Base-by-base conservation (phyloP, 2,329 filamentous ascomycete genomes). In the Cladosporium sp. region DNA sequence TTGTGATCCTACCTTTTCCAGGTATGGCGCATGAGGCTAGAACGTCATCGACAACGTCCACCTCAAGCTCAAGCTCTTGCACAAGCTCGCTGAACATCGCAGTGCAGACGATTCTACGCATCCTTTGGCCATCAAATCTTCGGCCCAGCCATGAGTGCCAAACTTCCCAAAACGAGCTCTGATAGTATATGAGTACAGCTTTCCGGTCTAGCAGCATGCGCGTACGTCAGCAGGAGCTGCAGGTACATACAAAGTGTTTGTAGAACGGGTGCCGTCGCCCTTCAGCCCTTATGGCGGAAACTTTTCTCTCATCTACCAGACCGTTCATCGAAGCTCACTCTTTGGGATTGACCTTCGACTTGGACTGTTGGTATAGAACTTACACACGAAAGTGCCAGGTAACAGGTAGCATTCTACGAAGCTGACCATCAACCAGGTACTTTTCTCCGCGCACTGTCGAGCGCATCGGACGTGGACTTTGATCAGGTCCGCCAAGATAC, bases 1-100 rank as follows among this genome's bases (percentile, higher is more conserved):
- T 32, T 34, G 10, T 55, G 30, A n/a, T 55, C 10, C 52, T 55
- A 55, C 52, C 52, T 55, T 6, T n/a, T 55, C 28, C 18, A 34
- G 52, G n/a, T 10, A 34, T 34, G 14, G 52, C 26, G 52, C 6
- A 12, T 55, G 30, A 34, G 32, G 52, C 52, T 55, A 55, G 52
- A 55, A 55, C 52, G 52, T 55, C 52, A 55, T 55, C 28, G 28
- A 32, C 30, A 47, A 47, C 41, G 41, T 47, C 41, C 41, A 21
- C n/a, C 10, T 47, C 8, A 21, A 47, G 41, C 41, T 47, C 41
- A 47, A 47, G n/a, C 41, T 47, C 41, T 47, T 11, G 41, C 41
- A 24, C 7, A 47, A 21, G 41, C 41, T 47, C 7, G 41, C 41
- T 47, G 41, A 21, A 21, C n/a, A 24, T 47, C 41, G 41, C 7